These are phyloP conservation scores for Entoloma clypeatum DNA, from an alignment of 1,284 basidiomycete genomes.

Conservation along the genomic window DNA sequence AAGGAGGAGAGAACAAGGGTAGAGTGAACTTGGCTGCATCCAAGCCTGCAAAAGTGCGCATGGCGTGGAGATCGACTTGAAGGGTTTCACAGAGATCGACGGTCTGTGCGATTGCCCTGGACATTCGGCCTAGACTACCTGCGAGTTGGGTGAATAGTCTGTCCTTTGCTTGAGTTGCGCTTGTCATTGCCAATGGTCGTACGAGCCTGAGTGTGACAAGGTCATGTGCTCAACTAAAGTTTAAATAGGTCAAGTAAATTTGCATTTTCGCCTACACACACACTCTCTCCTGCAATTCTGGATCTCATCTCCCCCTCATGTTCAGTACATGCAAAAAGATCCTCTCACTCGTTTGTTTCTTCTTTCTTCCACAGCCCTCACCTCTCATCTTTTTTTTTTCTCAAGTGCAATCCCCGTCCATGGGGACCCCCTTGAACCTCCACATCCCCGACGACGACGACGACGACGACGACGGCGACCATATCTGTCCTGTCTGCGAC, in stretches of 20 bases:
- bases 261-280: no score
- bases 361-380: constrained; percentile 7
- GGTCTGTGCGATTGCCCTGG: constrained; percentile 58
- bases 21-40: constrained; percentile 65
- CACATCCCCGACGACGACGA: constrained; percentile 28
- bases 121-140: constrained; percentile 55
- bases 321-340: constrained; percentile 52
- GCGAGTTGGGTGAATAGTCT: constrained; percentile 67
- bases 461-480: constrained; percentile 69
- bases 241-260: no score
- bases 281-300: constrained; percentile 41
- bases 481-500: constrained; percentile 84
- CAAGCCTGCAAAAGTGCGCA: constrained; percentile 65
- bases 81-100: constrained; percentile 69
- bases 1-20: constrained; percentile 3
- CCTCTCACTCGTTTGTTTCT: constrained; percentile 41
- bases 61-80: constrained; percentile 65
- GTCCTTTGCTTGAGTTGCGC: constrained; percentile 70
- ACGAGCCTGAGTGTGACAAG: background rate
- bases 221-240: no score
- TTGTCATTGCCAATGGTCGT: constrained; percentile 35
- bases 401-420: constrained; percentile 27
- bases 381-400: constrained; percentile 13
- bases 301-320: constrained; percentile 46
- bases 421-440: constrained; percentile 39